These are phyloP conservation scores for Fusarium bactridioides DNA, from an alignment of 2,329 filamentous ascomycete genomes.

Conservation along the genomic window DNA sequence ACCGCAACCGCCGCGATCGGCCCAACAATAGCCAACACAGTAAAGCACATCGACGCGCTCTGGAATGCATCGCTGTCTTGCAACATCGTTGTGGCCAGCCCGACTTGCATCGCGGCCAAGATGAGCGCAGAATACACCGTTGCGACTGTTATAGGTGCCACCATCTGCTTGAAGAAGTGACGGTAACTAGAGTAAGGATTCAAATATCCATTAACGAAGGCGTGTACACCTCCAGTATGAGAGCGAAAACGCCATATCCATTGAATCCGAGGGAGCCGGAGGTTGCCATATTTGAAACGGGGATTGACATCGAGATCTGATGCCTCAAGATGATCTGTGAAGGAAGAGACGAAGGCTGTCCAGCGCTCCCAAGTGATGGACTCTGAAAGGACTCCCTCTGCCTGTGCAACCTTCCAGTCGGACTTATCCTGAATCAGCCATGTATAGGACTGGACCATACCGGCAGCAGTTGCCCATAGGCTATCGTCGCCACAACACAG, in stretches of 20 bases:
- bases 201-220: not conserved
- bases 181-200: not conserved
- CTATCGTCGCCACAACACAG: accelerated
- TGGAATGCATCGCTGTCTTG: not conserved
- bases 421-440: not conserved
- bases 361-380: not conserved
- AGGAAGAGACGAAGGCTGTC: not conserved
- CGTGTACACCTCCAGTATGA: accelerated
- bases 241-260: not conserved
- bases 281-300: not conserved
- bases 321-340: not conserved
- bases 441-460: not conserved
- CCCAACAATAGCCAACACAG: not conserved
- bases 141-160: not conserved
- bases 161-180: not conserved
- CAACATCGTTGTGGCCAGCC: not conserved
- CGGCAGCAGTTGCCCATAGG: accelerated
- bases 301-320: not conserved
- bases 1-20: not conserved
- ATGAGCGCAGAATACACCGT: not conserved
- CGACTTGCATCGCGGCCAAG: not conserved
- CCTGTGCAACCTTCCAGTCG: not conserved
- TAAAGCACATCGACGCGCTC: not conserved
- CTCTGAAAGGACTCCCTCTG: accelerated
- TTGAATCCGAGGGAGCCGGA: not conserved